Base-by-base conservation (phyloP, 192 early-diverging fungal genomes). In the Backusella westeae region DNA sequence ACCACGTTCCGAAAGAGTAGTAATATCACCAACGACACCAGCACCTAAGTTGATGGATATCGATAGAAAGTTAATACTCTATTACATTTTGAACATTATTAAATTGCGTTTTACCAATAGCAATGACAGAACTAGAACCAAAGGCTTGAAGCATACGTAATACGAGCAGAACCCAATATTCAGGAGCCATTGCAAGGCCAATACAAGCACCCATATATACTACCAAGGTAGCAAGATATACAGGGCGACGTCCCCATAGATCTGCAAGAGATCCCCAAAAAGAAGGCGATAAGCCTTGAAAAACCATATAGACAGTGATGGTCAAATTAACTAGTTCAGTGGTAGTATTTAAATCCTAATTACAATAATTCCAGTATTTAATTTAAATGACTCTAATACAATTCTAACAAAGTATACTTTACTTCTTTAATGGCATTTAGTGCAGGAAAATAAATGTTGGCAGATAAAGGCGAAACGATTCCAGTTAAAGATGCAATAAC, bases 201-300 rank as follows among this genome's bases (percentile, higher is more conserved):
- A 78, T 63, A 63, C 83, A 82, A 29, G 79, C 73, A 3, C 32
- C 46, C 15, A 80, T 75, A 38, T 78, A 86, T 26, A 86, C 69
- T 2, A 81, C 6, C 1, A 82, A 35, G 1, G 81, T 82, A 17
- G 15, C 32, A 32, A 84, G 32, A 35, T 84, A 83, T 2, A 86
- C 83, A 19, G 77, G 81, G 6, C 83, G 76, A 7, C 85, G 81
- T 4, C 85, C 82, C 70, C 75, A 80, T 3, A 53, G 41, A 56
- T 86, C 85, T 6, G 85, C 80, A n/a, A 86, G 23, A 15, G 76
- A 72, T 44, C 83, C 82, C 85, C 85, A 86, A 23, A 82, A 77
- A 15, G 83, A 68, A 14, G 85, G 85, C 6, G 80, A 79, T 10
- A 81, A 21, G 4, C 63, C 85, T 79, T 82, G 81, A 29, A 80